Base-by-base conservation (phyloP, 1,139 yeast genomes). In the Saccharomyces hybrid region DNA sequence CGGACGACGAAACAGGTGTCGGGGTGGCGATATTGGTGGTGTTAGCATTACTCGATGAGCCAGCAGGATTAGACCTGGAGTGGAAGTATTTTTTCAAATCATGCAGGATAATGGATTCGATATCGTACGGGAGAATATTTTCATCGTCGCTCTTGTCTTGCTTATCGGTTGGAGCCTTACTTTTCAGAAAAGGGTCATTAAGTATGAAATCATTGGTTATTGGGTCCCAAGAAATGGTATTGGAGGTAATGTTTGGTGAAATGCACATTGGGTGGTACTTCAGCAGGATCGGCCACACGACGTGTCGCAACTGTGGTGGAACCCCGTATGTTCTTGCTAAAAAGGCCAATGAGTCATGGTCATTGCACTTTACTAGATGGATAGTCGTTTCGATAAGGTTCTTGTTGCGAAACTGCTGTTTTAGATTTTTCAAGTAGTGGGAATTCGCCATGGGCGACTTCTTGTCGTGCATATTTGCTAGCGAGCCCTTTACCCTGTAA, bases 251-350 rank as follows among this genome's bases (percentile, higher is more conserved):
- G 59, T 80, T 86, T 0, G 96, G 97, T 53, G 83, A 77, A 47
- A 82, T 71, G 14, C 89, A 96, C 74, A 84, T 87, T 0, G 97
- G 97, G 69, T 91, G 97, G 62, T 83, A 82, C 61, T 84, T 84
- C 57, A 91, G 71, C 52, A 91, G 70, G 7, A 88, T 73, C 2
- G 97, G 97, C 97, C 97, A 91, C 9, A 88, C 86, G 57, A 80
- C 77, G 61, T 81, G 83, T 57, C 98, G 77, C 54, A 89, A 75
- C 58, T 83, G 80, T 0, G 96, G 95, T 1, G 97, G 97, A 27
- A 90, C 75, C 2, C 98, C 97, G 58, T 83, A 78, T 62, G 86
- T 91, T 58, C 97, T 77, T 2, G 96, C 91, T 14, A 91, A 73
- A 58, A 84, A 75, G 0, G 97, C 96, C 51, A 91, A 73, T 1